Conservation (phyloP, 441 rosid genomes). For the Pelargonium cotyledonis region DNA sequence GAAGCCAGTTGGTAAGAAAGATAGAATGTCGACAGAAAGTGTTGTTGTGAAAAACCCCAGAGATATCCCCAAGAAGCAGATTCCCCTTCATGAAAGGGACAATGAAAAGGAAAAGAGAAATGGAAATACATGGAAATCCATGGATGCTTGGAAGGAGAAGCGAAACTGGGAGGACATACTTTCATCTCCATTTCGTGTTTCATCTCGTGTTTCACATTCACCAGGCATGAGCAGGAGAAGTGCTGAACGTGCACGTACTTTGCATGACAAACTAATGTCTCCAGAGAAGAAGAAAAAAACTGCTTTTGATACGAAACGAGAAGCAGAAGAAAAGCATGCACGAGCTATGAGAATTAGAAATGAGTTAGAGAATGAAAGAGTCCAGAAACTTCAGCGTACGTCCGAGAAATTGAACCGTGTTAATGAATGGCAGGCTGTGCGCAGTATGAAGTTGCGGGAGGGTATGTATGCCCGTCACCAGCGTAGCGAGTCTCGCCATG, state of each 20-base stretch:
- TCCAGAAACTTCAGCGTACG: constrained; percentile 73
- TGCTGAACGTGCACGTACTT: constrained; percentile 60
- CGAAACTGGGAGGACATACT: constrained; percentile 80
- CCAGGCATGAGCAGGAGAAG: constrained; percentile 68
- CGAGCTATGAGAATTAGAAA: constrained; percentile 70
- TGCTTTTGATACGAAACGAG: constrained; percentile 59
- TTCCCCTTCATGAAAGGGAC: constrained; percentile 42
- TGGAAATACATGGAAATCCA: constrained; percentile 46
- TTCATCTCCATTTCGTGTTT: constrained; percentile 54
- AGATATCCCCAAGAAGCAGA: constrained; percentile 39
- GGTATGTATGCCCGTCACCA: constrained; percentile 80
- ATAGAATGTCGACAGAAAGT: constrained; percentile 31
- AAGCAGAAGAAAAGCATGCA: constrained; percentile 75
- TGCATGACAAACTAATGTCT: constrained; percentile 69
- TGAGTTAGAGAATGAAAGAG: constrained; percentile 72
- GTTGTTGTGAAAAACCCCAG: constrained; percentile 36
- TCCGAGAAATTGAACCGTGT: constrained; percentile 72
- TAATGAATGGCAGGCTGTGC: constrained; percentile 81
- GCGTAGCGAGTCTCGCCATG: constrained; percentile 70
- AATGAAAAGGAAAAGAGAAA: constrained; percentile 44
- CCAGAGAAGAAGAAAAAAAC: constrained; percentile 81
- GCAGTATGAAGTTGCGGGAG: constrained; percentile 63
- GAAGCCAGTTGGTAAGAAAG: constrained; percentile 39
- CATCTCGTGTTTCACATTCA: constrained; percentile 58
- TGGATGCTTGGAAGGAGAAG: constrained; percentile 87